Percentiles rank a stretch among this genome's conserved stretches.
Evolutionary conservation across 345 rosid genomes (phyloP).

Genomic region (Populus alba): DNA sequence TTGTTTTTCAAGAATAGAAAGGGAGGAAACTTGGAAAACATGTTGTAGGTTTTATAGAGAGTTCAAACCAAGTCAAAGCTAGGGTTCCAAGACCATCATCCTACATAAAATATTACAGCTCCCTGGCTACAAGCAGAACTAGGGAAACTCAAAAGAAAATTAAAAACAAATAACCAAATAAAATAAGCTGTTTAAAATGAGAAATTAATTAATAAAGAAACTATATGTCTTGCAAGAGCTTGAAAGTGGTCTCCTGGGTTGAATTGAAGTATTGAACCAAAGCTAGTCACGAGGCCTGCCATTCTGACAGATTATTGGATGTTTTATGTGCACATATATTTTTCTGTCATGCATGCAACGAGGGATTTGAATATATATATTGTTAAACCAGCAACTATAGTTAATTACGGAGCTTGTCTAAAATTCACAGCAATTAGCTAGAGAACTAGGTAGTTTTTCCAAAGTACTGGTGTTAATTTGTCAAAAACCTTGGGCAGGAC

Average conservation of each 20-base stretch:
- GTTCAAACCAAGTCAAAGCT: constrained; percentile 41
- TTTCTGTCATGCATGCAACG: not conserved
- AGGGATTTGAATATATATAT: not conserved
- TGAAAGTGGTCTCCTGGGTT: constrained; percentile 12
- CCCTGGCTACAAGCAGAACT: constrained; percentile 29
- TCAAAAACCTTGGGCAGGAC: not conserved
- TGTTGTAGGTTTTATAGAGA: constrained; percentile 37
- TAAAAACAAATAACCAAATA: not conserved
- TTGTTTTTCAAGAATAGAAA: constrained; percentile 17
- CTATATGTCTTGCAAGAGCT: constrained; percentile 9
- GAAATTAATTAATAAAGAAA: not conserved
- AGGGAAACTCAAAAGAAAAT: constrained; percentile 22
- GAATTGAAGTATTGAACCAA: not conserved
- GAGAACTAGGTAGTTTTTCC: not conserved
- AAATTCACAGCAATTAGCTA: not conserved
- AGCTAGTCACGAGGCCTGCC: not conserved
- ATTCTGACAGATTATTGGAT: not conserved
- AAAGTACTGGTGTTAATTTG: not conserved
- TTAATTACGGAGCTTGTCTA: not conserved
- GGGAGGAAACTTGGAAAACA: constrained; percentile 27
- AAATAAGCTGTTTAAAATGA: not conserved
- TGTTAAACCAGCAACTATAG: not conserved
- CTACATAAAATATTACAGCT: constrained; percentile 22
- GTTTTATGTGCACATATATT: not conserved
- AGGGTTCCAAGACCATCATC: constrained; percentile 31